Conservation (phyloP, 768 basidiomycete species). For the Leccinum incarnatum region DNA sequence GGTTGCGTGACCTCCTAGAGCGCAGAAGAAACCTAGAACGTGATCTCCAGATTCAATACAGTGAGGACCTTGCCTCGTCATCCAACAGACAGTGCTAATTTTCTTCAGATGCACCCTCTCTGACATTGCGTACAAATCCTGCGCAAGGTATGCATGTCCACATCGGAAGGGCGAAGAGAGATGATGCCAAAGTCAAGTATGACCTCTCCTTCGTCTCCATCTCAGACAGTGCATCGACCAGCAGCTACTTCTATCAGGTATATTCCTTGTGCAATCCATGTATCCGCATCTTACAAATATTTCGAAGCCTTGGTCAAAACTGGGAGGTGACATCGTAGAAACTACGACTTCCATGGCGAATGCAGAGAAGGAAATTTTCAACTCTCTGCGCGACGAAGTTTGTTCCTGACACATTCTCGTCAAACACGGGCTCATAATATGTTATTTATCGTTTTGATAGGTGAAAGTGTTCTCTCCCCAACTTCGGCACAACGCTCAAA, state of each 20-base stretch:
- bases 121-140: conserved; percentile 68
- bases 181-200: conserved; percentile 46
- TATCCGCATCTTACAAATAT: not conserved
- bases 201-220: conserved; percentile 55
- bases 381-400: conserved; percentile 65
- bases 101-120: conserved; percentile 59
- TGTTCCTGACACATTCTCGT: not conserved
- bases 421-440: conserved; percentile 1
- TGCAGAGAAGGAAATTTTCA: conserved; percentile 75
- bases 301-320: conserved; percentile 66
- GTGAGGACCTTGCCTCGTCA: conserved; percentile 35
- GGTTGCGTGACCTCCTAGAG: conserved; percentile 43
- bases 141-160: conserved; percentile 77
- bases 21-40: conserved; percentile 53
- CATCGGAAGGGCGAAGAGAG: conserved; percentile 61
- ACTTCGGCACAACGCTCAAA: conserved; percentile 70
- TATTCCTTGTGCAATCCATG: not conserved
- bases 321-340: conserved; percentile 67
- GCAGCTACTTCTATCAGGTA: conserved; percentile 67
- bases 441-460: conserved; percentile 36
- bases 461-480: conserved; percentile 54
- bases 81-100: conserved; percentile 5
- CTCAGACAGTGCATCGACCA: conserved; percentile 63
- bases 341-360: conserved; percentile 47
- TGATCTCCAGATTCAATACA: conserved; percentile 49